Evolutionary conservation across 2,329 filamentous ascomycete genomes (phyloP).

Genomic region (Lasiodiplodia sp.): DNA sequence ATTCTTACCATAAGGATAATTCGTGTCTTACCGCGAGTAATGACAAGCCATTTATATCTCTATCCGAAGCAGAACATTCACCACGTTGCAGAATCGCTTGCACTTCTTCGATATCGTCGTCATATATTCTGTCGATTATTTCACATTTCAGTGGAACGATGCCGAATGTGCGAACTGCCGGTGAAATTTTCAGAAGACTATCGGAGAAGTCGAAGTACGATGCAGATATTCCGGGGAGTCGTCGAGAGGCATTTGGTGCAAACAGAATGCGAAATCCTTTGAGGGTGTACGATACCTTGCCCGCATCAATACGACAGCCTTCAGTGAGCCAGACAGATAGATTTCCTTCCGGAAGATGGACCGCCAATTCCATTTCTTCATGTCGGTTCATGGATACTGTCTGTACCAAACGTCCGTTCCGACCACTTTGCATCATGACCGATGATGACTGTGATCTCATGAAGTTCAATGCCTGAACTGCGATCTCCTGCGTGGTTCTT

Average conservation of each 20-base stretch:
- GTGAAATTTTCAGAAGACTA: background rate
- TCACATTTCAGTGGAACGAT: background rate
- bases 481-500: background rate
- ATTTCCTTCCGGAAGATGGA: background rate
- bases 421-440: background rate
- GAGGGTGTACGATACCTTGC: accelerated
- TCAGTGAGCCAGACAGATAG: background rate
- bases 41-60: background rate
- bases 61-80: background rate
- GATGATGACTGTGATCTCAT: background rate
- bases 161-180: background rate
- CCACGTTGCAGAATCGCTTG: background rate
- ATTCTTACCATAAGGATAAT: accelerated
- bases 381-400: accelerated
- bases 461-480: background rate
- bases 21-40: background rate
- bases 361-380: background rate
- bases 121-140: background rate
- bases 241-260: background rate
- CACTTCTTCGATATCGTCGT: background rate
- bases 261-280: background rate
- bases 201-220: background rate
- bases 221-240: background rate
- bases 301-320: background rate
- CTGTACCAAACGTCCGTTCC: accelerated